Percentiles rank a stretch among this genome's conserved stretches.
phyloP scores from a whole-genome alignment of 1,139 yeast genomes.

The Debaryomyces subglobosus region DNA sequence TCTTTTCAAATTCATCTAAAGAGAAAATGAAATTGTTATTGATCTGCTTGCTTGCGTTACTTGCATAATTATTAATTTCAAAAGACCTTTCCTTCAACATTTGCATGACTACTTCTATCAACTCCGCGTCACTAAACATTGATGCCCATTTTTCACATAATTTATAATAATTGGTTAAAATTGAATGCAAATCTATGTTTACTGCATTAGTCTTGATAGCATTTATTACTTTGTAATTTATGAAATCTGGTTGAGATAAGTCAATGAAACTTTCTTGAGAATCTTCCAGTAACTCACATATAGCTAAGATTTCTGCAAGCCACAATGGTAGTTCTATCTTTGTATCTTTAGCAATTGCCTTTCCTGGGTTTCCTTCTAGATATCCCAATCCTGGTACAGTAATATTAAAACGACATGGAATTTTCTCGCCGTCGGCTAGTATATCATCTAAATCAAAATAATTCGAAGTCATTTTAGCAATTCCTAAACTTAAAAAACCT shows the following conservation, averaged over 20 bases:
- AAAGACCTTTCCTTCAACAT: slow-evolving; percentile 67
- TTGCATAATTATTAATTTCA: slow-evolving; percentile 73
- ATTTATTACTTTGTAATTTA: slow-evolving; percentile 65
- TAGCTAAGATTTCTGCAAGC: slow-evolving; percentile 82
- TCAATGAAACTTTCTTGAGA: slow-evolving; percentile 63
- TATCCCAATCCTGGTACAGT: slow-evolving; percentile 86
- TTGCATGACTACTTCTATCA: slow-evolving; percentile 55
- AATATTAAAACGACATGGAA: slow-evolving; percentile 78
- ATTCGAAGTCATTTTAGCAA: slow-evolving; percentile 12
- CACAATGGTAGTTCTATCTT: slow-evolving; percentile 84
- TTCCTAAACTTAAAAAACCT: neutral
- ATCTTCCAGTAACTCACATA: slow-evolving; percentile 42
- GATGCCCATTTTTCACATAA: slow-evolving; percentile 75
- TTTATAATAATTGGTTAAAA: slow-evolving; percentile 66
- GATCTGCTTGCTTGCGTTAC: slow-evolving; percentile 49
- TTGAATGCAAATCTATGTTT: slow-evolving; percentile 67
- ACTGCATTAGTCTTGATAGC: slow-evolving; percentile 80
- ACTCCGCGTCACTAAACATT: slow-evolving; percentile 66
- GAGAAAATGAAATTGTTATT: slow-evolving; percentile 58
- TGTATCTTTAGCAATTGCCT: slow-evolving; percentile 62
- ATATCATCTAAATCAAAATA: slow-evolving; percentile 90
- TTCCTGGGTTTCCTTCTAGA: slow-evolving; percentile 80
- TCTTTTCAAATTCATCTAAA: slow-evolving; percentile 76
- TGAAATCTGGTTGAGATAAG: slow-evolving; percentile 67
- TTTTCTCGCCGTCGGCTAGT: slow-evolving; percentile 68